Base-by-base conservation (phyloP, 2,329 filamentous ascomycete species). In the Apiospora aurea region DNA sequence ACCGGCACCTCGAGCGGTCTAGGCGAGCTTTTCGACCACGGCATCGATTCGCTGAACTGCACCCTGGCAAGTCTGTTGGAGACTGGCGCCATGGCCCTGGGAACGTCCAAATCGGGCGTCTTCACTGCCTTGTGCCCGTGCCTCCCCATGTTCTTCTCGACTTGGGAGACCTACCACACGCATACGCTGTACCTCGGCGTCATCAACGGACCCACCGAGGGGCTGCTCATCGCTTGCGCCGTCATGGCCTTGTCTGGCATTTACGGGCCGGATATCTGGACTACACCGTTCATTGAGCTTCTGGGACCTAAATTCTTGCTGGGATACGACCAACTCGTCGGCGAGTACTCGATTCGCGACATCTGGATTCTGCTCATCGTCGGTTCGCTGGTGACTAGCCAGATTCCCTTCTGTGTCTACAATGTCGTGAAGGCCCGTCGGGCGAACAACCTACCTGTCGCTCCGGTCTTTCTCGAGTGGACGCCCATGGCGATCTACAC, bases 81-180 rank as follows among this genome's bases (percentile, higher is more conserved):
- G 83, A 96, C 94, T 7, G 96, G 94, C 21, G 95, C 96, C 70
- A 96, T 99, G 92, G 96, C 94, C 38, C 88, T 97, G 69, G 96
- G 96, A 53, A 90, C 93, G 4, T 94, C 93, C 24, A 92, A 91
- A 75, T 90, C 94, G 26, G 96, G 96, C 75, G 92, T 96, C 72
- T 97, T 97, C 81, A 98, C 96, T 0, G 95, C 95, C 1, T 86
- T 99, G 61, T 91, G 96, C 73, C 96, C 96, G 1, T 97, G 95
- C 77, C 85, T 99, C 64, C 94, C 96, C 73, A 99, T 99, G 96
- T 99, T 97, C 87, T 98, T 99, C 85, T 98, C 96, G 3, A 99
- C 96, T 1, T 99, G 96, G 96, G 96, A 99, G 84, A 99, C 96
- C 0, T 99, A 98, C 82, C 96, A 99, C 83, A 98, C 96, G 6